Evolutionary conservation across 257 asterid species (phyloP), one percentile per base, ranked within the genome.

Genomic region (Penstemon eatonii): DNA sequence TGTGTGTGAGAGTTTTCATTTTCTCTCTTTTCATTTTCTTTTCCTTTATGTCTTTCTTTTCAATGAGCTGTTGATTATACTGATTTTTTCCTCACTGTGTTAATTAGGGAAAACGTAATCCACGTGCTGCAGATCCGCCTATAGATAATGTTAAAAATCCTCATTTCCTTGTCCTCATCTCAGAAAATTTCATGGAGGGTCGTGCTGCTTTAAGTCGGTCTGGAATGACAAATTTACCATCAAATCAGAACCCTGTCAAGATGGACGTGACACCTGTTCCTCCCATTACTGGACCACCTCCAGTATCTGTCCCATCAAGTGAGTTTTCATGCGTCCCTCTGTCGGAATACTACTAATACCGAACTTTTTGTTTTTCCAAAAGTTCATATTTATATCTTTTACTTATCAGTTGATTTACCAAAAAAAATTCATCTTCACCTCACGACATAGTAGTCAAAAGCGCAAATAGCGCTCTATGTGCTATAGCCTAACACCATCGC

Each of bases 151-250:
- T 66, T 47, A 89, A 89, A 81, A 91, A 91, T 75, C 96, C 96
- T 60, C 80, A 89, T 74, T 89, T 85, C 81, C 96, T 91, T 78
- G 88, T 91, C 70, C 92, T 91, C 66, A 85, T 94, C 69, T 83
- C 98, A 56, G 98, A 91, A 65, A 82, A 81, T 72, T 87, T 94
- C 68, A 73, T 78, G 68, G 96, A 89, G 80, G 99, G 88, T 51
- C 81, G 92, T 63, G 73, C 89, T 78, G 87, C 87, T 69, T 78
- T 90, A 68, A 84, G 80, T 79, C 82, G 85, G 65, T 57, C 92
- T 70, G 96, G 91, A 76, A 72, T 85, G 73, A 65, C 85, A 69
- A 84, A 49, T 76, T 67, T 86, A 64, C 83, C 87, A 52, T 58
- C 87, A 58, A 84, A 81, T 74, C 96, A 85, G 66, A 87, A 68